A percentile compares a stretch with the other conserved stretches of the same genome.
These are phyloP conservation scores for Phytophthora cryptogea DNA, from an alignment of 352 stramenopile species.

Conservation along the genomic window DNA sequence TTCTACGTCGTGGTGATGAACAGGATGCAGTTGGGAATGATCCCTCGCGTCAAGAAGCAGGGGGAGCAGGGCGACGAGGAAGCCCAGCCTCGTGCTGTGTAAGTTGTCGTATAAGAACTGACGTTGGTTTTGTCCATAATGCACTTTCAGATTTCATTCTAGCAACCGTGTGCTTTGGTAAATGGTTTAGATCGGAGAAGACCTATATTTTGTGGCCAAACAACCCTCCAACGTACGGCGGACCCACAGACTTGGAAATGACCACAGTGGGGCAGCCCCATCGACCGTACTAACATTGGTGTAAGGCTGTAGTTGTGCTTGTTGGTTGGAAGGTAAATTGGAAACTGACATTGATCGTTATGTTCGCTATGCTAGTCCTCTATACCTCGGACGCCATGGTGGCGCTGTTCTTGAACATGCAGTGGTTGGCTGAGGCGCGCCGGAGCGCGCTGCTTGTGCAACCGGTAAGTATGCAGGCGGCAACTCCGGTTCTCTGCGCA, in stretches of 20 bases:
- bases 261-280: background rate
- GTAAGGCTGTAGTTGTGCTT: too few species aligned
- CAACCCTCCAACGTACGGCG: conserved; percentile 4
- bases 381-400: too few species aligned
- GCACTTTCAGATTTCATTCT: background rate
- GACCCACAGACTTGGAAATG: background rate
- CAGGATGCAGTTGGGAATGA: conserved; percentile 38
- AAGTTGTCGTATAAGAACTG: conserved; percentile 11
- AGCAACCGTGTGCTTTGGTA: background rate
- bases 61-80: conserved; percentile 7
- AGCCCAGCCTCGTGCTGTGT: conserved; percentile 7
- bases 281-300: background rate
- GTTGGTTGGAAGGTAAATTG: too few species aligned
- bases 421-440: too few species aligned
- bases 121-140: conserved; percentile 4
- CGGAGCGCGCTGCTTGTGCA: too few species aligned
- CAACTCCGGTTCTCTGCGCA: background rate
- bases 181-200: conserved; percentile 7
- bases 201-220: background rate
- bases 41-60: conserved; percentile 13
- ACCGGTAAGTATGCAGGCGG: conserved; percentile 2
- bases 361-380: too few species aligned
- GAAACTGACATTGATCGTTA: too few species aligned
- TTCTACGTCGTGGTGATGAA: conserved; percentile 38
- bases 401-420: too few species aligned